Conservation (phyloP, 2,329 filamentous ascomycete genomes). For the Cladophialophora bantiana region DNA sequence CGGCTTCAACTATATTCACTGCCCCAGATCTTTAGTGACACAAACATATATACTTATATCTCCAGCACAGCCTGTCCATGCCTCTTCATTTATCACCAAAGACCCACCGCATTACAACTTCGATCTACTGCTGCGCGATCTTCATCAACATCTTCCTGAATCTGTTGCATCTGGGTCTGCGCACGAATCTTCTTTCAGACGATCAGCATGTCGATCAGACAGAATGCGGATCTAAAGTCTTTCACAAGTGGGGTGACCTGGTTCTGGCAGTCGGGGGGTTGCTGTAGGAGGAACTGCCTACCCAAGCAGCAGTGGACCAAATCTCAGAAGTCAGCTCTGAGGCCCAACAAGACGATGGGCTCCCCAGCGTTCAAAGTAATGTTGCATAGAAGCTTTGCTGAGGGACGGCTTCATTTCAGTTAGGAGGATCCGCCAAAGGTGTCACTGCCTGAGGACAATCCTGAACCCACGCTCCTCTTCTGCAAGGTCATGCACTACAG, state of each 20-base stretch:
- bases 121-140: not conserved
- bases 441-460: slow-evolving; percentile 8
- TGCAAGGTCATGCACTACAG: not conserved
- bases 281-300: not conserved
- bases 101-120: not conserved
- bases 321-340: not conserved
- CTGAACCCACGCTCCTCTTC: not conserved
- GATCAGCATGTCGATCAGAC: not conserved
- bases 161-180: not conserved
- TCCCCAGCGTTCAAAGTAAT: not conserved
- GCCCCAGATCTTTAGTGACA: not conserved
- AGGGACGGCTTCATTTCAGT: slow-evolving; percentile 1
- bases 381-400: slow-evolving; percentile 1
- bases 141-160: not conserved
- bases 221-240: not conserved
- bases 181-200: not conserved
- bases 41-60: not conserved
- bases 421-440: not conserved
- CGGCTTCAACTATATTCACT: not conserved
- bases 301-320: not conserved
- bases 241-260: not conserved
- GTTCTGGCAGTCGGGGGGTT: not conserved
- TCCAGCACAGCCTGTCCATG: not conserved
- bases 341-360: not conserved
- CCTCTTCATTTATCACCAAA: not conserved